Evolutionary conservation across 179 eudicot genomes (phyloP).

Genomic region (Corrigiola litoralis): DNA sequence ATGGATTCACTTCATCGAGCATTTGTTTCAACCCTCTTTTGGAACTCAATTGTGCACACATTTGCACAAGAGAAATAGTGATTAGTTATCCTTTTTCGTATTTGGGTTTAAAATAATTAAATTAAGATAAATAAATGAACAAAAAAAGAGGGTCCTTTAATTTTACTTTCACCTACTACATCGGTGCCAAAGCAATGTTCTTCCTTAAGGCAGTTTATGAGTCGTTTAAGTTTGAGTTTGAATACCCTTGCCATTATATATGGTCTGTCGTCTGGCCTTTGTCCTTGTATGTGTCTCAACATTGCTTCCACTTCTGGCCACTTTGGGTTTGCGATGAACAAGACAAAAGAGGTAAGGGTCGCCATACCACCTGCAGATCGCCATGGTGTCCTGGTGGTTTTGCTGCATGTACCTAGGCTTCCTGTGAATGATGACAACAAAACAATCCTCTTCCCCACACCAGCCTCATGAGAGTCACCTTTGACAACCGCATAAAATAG

Average conservation of each 20-base stretch:
- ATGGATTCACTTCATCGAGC: too few species aligned
- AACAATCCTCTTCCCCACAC: not conserved
- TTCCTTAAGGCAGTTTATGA: not conserved
- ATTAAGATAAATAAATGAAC: too few species aligned
- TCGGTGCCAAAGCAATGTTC: not conserved
- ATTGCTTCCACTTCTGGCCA: not conserved
- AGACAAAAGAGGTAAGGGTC: slow-evolving; percentile 4
- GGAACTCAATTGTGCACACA: too few species aligned
- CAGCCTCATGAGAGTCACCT: not conserved
- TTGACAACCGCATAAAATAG: not conserved
- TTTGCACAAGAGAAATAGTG: too few species aligned
- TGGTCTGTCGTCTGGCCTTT: not conserved
- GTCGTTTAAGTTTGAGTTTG: not conserved
- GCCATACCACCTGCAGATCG: not conserved
- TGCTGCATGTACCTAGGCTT: slow-evolving; percentile 19
- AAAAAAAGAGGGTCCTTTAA: too few species aligned
- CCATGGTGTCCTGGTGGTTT: slow-evolving; percentile 15
- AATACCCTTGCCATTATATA: slow-evolving; percentile 5
- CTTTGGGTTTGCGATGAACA: slow-evolving; percentile 14
- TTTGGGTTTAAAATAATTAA: too few species aligned
- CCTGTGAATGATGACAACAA: slow-evolving; percentile 8
- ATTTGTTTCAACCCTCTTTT: too few species aligned
- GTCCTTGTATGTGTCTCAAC: not conserved
- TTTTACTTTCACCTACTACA: slow-evolving; percentile 6
- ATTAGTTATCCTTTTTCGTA: too few species aligned